Percentiles rank a stretch among this genome's conserved stretches.
These are phyloP conservation scores for Gyromitra esculenta DNA, from an alignment of 2,329 filamentous ascomycete species.

Conservation along the genomic window DNA sequence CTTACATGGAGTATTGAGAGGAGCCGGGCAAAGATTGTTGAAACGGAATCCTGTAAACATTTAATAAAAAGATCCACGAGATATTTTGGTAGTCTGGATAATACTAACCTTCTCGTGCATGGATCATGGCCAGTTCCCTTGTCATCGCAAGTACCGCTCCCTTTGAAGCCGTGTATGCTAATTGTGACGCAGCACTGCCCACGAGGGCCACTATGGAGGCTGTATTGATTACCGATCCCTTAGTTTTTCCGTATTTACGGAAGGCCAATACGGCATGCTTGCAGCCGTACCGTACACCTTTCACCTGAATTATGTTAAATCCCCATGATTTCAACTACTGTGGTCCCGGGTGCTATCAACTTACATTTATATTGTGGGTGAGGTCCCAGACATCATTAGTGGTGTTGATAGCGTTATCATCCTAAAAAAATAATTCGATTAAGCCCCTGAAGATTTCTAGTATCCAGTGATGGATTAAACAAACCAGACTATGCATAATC, in stretches of 20 bases:
- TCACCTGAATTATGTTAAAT: constrained; percentile 64
- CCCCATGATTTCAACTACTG: too few relatives aligned
- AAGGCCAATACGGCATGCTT: constrained; percentile 89
- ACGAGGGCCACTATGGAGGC: constrained; percentile 88
- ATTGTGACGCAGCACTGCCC: constrained; percentile 84
- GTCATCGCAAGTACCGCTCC: constrained; percentile 91
- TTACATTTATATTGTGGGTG: constrained; percentile 86
- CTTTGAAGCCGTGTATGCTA: constrained; percentile 94
- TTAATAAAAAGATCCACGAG: background rate
- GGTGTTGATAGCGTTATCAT: constrained; percentile 82
- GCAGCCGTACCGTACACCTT: constrained; percentile 96
- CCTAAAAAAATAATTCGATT: constrained; percentile 58
- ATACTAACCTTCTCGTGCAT: constrained; percentile 75
- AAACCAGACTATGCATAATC: constrained; percentile 82
- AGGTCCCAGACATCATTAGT: constrained; percentile 93
- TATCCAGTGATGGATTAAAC: constrained; percentile 47
- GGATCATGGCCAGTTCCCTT: constrained; percentile 88
- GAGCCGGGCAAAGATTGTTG: constrained; percentile 89
- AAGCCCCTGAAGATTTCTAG: background rate
- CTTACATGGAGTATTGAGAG: constrained; percentile 80
- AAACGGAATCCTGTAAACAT: constrained; percentile 73
- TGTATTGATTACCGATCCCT: constrained; percentile 88
- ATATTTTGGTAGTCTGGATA: background rate
- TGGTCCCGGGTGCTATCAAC: too few relatives aligned
- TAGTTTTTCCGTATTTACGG: constrained; percentile 79